Conservation (phyloP, 2,329 filamentous ascomycete species). For the Aspergillus aculeatus region DNA sequence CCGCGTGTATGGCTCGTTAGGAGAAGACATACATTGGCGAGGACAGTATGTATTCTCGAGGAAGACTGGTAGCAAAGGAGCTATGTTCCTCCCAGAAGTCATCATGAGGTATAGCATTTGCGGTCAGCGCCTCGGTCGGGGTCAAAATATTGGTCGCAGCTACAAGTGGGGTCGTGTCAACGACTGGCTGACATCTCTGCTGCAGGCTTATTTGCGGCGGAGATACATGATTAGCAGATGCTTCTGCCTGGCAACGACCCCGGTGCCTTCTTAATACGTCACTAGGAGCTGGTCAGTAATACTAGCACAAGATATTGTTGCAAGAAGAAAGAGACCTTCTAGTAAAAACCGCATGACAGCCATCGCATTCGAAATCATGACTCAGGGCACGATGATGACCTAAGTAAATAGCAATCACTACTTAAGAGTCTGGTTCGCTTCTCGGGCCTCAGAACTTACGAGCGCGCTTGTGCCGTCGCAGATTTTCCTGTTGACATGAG, state of each 20-base stretch:
- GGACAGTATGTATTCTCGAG: not conserved
- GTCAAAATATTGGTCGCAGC: too few species aligned
- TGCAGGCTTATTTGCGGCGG: too few species aligned
- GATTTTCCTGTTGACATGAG: not conserved
- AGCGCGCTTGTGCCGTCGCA: conserved; percentile 5
- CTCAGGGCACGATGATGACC: not conserved
- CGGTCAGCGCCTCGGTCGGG: not conserved
- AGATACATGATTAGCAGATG: too few species aligned
- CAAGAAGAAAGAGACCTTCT: not conserved
- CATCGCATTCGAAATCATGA: not conserved
- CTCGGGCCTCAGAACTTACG: not conserved
- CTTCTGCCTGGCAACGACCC: not conserved
- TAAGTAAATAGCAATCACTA: not conserved
- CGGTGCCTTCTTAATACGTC: not conserved
- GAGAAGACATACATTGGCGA: not conserved
- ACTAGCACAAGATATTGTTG: too few species aligned
- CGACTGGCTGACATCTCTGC: too few species aligned
- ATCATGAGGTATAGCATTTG: not conserved
- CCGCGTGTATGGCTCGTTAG: not conserved
- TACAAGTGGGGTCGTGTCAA: too few species aligned
- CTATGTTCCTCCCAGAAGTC: not conserved
- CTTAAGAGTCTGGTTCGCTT: not conserved
- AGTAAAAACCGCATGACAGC: conserved; percentile 1
- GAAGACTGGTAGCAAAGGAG: not conserved
- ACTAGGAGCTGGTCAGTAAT: not conserved